phyloP scores from a whole-genome alignment of 2,329 filamentous ascomycete genomes.

The Phialocephala subalpina region DNA sequence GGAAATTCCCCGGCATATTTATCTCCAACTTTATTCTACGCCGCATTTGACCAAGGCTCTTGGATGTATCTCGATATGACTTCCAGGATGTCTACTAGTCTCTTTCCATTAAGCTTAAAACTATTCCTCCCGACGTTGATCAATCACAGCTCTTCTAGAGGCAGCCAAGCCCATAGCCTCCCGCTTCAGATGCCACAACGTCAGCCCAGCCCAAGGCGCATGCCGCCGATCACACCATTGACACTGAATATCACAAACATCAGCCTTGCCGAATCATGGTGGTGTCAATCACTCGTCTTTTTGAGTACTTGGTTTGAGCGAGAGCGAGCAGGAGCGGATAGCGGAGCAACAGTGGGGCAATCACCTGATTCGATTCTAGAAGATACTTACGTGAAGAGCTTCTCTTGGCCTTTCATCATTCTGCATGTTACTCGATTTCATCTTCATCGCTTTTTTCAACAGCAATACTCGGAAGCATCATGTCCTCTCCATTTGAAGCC shows the following conservation, averaged over 20 bases:
- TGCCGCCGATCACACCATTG: not conserved
- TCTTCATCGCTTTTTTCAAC: not conserved
- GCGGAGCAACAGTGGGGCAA: not conserved
- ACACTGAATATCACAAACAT: not conserved
- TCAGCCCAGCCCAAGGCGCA: constrained; percentile 1
- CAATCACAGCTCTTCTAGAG: not conserved
- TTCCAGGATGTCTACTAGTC: not conserved
- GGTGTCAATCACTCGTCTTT: not conserved
- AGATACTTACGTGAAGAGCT: not conserved
- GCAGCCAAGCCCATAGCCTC: constrained; percentile 4
- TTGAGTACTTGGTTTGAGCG: not conserved
- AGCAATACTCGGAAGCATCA: not conserved
- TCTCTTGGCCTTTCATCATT: not conserved
- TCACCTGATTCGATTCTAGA: not conserved
- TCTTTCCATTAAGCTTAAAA: not conserved
- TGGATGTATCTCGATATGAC: not conserved
- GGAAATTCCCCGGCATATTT: not conserved
- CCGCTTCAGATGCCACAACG: not conserved
- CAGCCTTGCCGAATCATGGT: not conserved
- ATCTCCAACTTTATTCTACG: not conserved
- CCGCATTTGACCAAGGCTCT: not conserved
- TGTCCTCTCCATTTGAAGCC: not conserved
- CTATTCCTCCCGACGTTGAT: not conserved
- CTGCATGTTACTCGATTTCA: not conserved
- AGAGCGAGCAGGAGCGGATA: not conserved